A percentile compares a stretch with the other conserved stretches of the same genome.
These are phyloP conservation scores for Xylaria venustula DNA, from an alignment of 495 filamentous ascomycete species.

Conservation along the genomic window DNA sequence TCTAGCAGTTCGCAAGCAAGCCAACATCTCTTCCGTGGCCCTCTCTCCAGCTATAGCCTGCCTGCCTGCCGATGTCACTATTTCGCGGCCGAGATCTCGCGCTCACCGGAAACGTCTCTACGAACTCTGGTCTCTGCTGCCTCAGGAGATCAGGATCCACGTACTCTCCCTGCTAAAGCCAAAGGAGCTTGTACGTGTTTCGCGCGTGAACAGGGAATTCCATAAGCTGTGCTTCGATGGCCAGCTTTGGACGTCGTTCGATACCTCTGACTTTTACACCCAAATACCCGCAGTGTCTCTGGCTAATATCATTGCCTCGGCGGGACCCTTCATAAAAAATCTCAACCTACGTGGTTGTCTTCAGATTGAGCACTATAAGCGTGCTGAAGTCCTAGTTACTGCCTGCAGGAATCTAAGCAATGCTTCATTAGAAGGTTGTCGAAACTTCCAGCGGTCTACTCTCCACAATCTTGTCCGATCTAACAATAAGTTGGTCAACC, in stretches of 20 bases:
- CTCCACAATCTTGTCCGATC: slow-evolving; percentile 77
- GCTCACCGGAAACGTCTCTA: slow-evolving; percentile 49
- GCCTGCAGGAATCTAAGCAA: slow-evolving; percentile 84
- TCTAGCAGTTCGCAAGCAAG: slow-evolving; percentile 34
- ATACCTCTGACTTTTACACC: slow-evolving; percentile 82
- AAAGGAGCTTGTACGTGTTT: slow-evolving; percentile 78
- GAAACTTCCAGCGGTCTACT: slow-evolving; percentile 70
- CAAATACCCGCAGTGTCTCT: slow-evolving; percentile 81
- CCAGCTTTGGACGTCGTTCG: slow-evolving; percentile 83
- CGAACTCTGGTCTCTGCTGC: slow-evolving; percentile 79
- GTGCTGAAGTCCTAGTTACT: slow-evolving; percentile 69
- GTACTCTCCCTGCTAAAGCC: slow-evolving; percentile 76
- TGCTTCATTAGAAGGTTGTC: slow-evolving; percentile 83
- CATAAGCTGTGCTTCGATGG: slow-evolving; percentile 90
- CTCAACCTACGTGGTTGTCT: slow-evolving; percentile 69
- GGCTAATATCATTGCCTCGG: slow-evolving; percentile 77
- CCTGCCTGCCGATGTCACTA: slow-evolving; percentile 58
- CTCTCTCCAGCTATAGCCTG: slow-evolving; percentile 49
- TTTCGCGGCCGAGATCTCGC: slow-evolving; percentile 34
- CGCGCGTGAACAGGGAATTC: slow-evolving; percentile 77
- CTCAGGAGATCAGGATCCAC: slow-evolving; percentile 74
- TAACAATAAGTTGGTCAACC: slow-evolving; percentile 72
- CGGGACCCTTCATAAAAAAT: slow-evolving; percentile 86
- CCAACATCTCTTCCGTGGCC: slow-evolving; percentile 20
- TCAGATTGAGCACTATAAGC: slow-evolving; percentile 74